These are phyloP conservation scores for Quillaja saponaria DNA, from an alignment of 306 rosid genomes.

Conservation along the genomic window DNA sequence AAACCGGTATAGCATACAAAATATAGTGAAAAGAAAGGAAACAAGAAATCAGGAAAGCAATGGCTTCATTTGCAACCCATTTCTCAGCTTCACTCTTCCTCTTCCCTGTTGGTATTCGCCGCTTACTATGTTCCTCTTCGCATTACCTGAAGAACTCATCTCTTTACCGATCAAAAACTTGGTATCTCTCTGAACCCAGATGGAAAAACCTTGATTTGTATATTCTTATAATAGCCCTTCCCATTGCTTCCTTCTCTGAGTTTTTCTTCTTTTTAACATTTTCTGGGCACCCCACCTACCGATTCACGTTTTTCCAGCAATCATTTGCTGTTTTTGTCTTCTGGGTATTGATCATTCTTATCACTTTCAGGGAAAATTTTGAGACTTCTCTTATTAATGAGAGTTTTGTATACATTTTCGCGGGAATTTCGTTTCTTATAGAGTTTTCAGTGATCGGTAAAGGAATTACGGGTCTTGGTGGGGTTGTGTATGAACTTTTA, in stretches of 20 bases:
- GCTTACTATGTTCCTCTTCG: conserved; percentile 70
- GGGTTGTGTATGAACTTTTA: conserved; percentile 53
- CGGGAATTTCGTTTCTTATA: conserved; percentile 39
- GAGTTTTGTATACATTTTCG: conserved; percentile 44
- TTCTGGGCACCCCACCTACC: conserved; percentile 64
- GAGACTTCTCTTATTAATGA: conserved; percentile 41
- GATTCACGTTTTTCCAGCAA: conserved; percentile 68
- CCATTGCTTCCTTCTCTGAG: conserved; percentile 71
- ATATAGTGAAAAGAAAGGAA: conserved; percentile 35
- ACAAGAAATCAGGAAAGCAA: conserved; percentile 31
- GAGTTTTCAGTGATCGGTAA: conserved; percentile 46
- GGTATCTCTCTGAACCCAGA: conserved; percentile 72
- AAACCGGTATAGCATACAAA: background rate
- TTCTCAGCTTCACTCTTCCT: conserved; percentile 65
- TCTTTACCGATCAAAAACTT: conserved; percentile 64
- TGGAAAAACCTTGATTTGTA: conserved; percentile 77
- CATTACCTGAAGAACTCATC: conserved; percentile 73
- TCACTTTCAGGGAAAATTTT: conserved; percentile 41
- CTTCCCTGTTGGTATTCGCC: conserved; percentile 65
- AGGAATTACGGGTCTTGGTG: conserved; percentile 63
- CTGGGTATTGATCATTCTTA: conserved; percentile 61
- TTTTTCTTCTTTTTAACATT: conserved; percentile 58
- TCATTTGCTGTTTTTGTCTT: conserved; percentile 55
- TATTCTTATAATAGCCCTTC: conserved; percentile 59
- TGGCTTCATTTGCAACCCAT: conserved; percentile 79